Percentiles rank a stretch among this genome's conserved stretches.
Evolutionary conservation across 495 filamentous ascomycete genomes (phyloP).

Genomic region (Neurospora pannonica): DNA sequence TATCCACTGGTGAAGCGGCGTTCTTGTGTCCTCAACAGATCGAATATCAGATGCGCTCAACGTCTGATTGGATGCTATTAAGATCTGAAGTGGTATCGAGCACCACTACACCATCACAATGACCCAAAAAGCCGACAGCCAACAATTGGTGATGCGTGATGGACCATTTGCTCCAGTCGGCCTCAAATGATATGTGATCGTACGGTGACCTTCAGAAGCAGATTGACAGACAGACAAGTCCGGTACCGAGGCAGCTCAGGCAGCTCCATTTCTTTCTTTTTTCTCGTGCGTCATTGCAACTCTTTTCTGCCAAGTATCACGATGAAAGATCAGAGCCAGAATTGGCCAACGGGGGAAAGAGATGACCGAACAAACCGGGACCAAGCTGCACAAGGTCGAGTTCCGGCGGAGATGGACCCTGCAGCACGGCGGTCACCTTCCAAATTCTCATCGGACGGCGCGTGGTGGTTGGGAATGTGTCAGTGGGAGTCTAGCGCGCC

Average conservation of each 20-base stretch:
- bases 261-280: background rate
- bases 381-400: background rate
- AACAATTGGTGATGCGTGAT: background rate
- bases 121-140: background rate
- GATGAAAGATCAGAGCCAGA: background rate
- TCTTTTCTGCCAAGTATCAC: background rate
- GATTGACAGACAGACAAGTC: background rate
- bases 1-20: background rate
- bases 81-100: background rate
- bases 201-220: background rate
- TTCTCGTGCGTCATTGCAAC: background rate
- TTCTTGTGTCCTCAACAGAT: background rate
- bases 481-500: slow-evolving; percentile 10
- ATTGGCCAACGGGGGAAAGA: background rate
- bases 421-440: slow-evolving; percentile 16
- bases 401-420: slow-evolving; percentile 8
- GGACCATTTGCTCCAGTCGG: background rate
- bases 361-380: background rate
- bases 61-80: background rate
- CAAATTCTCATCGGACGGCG: slow-evolving; percentile 12
- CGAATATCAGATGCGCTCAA: background rate
- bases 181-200: background rate
- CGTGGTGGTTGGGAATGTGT: slow-evolving; percentile 10
- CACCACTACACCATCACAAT: background rate
- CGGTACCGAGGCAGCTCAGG: background rate